Percentiles rank a stretch among this genome's conserved stretches.
phyloP scores from a whole-genome alignment of 345 rosid genomes.

The Eucalyptus tenuipes region DNA sequence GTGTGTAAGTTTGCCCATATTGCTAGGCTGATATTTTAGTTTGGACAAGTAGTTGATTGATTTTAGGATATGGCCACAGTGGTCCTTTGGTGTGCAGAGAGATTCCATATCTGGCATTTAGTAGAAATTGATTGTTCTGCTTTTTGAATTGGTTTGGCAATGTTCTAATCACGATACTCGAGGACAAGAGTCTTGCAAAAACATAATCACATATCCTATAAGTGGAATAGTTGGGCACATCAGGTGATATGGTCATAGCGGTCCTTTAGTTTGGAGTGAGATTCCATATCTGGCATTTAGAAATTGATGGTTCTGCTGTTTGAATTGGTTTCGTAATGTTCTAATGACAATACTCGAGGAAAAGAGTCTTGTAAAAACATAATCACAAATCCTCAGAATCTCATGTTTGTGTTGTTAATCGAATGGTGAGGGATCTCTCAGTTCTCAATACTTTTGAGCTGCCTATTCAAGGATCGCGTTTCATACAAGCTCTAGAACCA shows the following conservation, averaged over 20 bases:
- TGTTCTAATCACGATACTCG: neutral
- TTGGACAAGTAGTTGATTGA: neutral
- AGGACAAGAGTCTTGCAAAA: neutral
- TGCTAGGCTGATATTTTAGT: neutral
- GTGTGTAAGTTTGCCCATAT: conserved; percentile 66
- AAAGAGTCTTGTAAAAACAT: neutral
- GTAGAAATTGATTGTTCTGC: neutral
- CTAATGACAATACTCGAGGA: neutral
- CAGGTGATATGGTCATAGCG: neutral
- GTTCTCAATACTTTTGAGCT: neutral
- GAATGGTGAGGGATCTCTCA: neutral
- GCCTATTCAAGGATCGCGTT: neutral
- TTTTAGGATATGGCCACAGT: neutral
- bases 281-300: neutral
- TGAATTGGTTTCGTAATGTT: neutral
- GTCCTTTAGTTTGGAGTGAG: neutral
- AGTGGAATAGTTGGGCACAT: no score
- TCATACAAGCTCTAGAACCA: neutral
- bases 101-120: neutral
- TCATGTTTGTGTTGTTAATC: neutral
- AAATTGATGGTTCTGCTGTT: neutral
- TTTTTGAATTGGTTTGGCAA: neutral
- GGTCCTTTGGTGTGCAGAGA: neutral
- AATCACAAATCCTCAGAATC: neutral
- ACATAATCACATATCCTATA: neutral